Evolutionary conservation across 768 basidiomycete genomes (phyloP), one percentile per base, ranked within the genome.

Genomic region (Podaxis carcinomalis): DNA sequence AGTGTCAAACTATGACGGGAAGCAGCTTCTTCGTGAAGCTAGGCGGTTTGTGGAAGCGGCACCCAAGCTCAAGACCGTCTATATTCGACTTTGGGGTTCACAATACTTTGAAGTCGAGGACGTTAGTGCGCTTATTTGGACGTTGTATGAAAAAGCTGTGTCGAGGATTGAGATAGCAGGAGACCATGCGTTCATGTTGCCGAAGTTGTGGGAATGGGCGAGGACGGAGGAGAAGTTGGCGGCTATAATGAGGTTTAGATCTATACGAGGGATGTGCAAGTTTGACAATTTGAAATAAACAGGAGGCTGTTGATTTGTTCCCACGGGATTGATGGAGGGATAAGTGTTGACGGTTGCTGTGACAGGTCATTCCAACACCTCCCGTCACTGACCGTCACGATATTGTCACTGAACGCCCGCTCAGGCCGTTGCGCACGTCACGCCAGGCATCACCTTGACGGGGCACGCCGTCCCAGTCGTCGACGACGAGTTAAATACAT

Each of bases 341-440:
- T 53, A 60, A 59, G 25, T 44, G 36, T 25, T 10, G 51, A 13
- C 51, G 59, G 36, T 10, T 27, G 51, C 28, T 76, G 77, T 77
- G 75, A 77, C 76, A 73, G 57, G 65, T 60, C 68, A 67, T 14
- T 71, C 70, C 68, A 68, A 63, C 66, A 71, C 73, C 72, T 72
- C 72, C 75, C 74, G 77, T 80, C 77, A 78, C 78, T 77, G 65
- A 66, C 67, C 73, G 77, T 78, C 77, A 79, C 78, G 77, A 78
- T 68, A 74, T 76, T 79, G 77, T 79, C 76, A 79, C 78, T 77
- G 66, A 65, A 66, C 69, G 68, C 69, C 73, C 67, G 66, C 70
- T 64, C 64, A 64, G 63, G 68, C 68, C 68, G 69, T 71, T 73
- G 73, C 72, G 73, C 72, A 74, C 73, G 77, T 78, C 78, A 78